Evolutionary conservation across 2,329 filamentous ascomycete species (phyloP), one percentile per base, ranked within the genome.

Genomic region (Ceratocystis harringtonii): DNA sequence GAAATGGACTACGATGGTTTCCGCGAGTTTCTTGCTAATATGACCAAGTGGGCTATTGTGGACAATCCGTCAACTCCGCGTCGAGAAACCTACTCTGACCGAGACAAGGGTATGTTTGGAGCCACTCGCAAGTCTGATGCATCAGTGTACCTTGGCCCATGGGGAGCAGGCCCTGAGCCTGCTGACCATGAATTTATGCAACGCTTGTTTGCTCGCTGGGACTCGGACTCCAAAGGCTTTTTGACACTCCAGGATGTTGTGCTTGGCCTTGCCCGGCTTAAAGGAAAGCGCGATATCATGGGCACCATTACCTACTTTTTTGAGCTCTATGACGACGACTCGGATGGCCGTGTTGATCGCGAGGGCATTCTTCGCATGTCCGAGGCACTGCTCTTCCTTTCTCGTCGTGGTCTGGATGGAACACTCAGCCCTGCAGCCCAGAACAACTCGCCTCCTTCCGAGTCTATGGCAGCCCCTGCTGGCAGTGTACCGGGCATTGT

Each of bases 1-100:
- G 81, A 92, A 70, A 99, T 99, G 94, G 92, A 97, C 74, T 99
- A 97, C 72, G 90, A 96, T 74, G 91, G 89, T 1, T 99, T 97
- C 76, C 82, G 92, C 66, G 92, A 97, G 71, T 97, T 99, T 70
- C 79, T 99, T 57, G 91, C 94, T 3, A 87, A 85, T 60, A 89
- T 96, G 70, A 84, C 91, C 1, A 92, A 86, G 77, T 99, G 94
- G 94, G 94, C 94, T 1, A 86, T 95, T 32, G 89, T 90, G 0
- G 94, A 97, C 73, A 86, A 89, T 0, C 90, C 90, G 3, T 79
- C 82, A 5, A 80, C 84, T 0, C 81, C 84, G 19, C 74, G 75
- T 62, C 77, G 75, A 30, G 76, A 78, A 32, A 76, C 75, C 3
- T 76, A 76, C 43, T 75, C 78, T 22, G 82, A 80, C 22, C 78